Conservation (phyloP, 2,329 filamentous ascomycete genomes). For the Pseudocercospora fijiensis region DNA sequence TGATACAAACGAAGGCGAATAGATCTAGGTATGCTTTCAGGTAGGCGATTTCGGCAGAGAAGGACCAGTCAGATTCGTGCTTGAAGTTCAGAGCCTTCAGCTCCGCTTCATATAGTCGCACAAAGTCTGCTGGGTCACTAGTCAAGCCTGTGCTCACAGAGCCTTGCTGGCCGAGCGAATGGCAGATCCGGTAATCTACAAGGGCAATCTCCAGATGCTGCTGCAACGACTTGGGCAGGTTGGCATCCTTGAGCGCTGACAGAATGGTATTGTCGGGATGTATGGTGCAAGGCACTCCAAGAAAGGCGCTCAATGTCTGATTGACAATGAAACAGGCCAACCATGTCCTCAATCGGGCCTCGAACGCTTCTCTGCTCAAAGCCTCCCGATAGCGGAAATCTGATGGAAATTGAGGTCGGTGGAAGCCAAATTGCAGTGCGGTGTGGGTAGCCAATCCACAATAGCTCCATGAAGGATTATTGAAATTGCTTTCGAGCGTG, state of each 20-base stretch:
- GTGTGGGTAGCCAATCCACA: slow-evolving; percentile 13
- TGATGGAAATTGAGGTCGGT: slow-evolving; percentile 8
- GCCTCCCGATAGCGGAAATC: slow-evolving; percentile 8
- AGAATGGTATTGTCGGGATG: slow-evolving; percentile 12
- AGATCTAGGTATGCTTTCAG: slow-evolving; percentile 7
- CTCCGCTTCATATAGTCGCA: slow-evolving; percentile 3
- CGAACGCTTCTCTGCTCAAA: not conserved
- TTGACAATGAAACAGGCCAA: slow-evolving; percentile 14
- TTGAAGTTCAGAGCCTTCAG: slow-evolving; percentile 8
- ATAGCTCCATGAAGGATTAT: slow-evolving; percentile 11
- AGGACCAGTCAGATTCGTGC: slow-evolving; percentile 5
- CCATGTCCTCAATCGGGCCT: slow-evolving; percentile 6
- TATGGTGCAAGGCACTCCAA: slow-evolving; percentile 9
- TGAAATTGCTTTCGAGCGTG: slow-evolving; percentile 4
- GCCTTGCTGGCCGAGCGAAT: slow-evolving; percentile 6
- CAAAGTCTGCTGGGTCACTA: slow-evolving; percentile 1
- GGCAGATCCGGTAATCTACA: slow-evolving; percentile 10
- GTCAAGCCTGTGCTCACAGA: slow-evolving; percentile 4
- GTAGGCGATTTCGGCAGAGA: slow-evolving; percentile 9
- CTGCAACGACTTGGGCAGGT: slow-evolving; percentile 3
- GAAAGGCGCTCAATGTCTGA: slow-evolving; percentile 8
- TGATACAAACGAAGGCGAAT: slow-evolving; percentile 3
- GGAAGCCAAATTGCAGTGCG: slow-evolving; percentile 11
- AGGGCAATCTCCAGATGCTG: slow-evolving; percentile 12
- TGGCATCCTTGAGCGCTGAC: slow-evolving; percentile 3